Base-by-base conservation (phyloP, 495 filamentous ascomycete species). In the Cetradonia linearis region DNA sequence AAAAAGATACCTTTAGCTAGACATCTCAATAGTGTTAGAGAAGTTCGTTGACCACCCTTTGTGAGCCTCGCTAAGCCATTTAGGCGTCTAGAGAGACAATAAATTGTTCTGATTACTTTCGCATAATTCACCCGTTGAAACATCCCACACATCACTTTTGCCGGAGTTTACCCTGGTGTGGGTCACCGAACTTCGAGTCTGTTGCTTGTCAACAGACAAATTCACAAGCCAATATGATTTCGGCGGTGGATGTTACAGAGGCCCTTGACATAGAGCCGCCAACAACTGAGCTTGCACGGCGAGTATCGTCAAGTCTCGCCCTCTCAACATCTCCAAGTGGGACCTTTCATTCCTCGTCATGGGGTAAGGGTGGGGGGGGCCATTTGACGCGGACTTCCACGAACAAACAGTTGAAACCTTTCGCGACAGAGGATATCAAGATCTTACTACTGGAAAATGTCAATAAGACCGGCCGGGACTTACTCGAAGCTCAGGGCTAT, bases 401-500 rank as follows among this genome's bases (percentile, higher is more conserved):
- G 48, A 76, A 83, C 23, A 96, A 95, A 73, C 88, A 86, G 56
- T 74, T 97, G 66, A 97, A 97, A 74, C 94, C 94, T 25, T 99
- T 99, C 72, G 85, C 89, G 62, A 93, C 90, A 6, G 81, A 88
- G 68, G 92, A 97, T 67, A 87, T 99, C 72, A 97, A 95, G 75
- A 95, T 99, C 42, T 76, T 99, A 59, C 79, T 99, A 9, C 76
- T 99, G 28, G 94, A 99, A 73, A 97, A 97, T 74, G 86, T 99
- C 59, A 96, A 97, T 71, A 78, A 89, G 72, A 91, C 89, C 25
- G 93, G 92, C 14, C 77, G 79, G 67, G 86, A 95, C 23, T 88
- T 95, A 37, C 77, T 99, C 36, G 81, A 74, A 44, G 75, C 75
- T 56, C 91, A 97, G 76, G 92, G 93, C 14, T 99, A 99, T 72